Conservation (phyloP, 805 yeast genomes). For the Pichia occidentalis region DNA sequence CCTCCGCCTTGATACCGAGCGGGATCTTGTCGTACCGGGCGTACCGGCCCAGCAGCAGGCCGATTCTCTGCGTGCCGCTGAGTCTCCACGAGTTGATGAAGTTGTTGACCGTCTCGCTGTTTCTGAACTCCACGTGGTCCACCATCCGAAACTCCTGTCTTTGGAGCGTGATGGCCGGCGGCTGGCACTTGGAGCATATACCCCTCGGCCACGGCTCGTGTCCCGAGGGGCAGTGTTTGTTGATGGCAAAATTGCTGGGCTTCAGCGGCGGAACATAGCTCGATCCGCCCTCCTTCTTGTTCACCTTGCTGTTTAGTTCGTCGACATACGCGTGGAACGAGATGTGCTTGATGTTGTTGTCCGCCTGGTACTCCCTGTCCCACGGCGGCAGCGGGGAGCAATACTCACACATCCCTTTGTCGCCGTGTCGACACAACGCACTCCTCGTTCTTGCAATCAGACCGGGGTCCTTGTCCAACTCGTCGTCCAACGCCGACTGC, state of each 20-base stretch:
- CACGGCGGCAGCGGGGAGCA: conserved; percentile 95
- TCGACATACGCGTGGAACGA: conserved; percentile 81
- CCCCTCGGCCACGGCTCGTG: conserved; percentile 95
- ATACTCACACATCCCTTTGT: conserved; percentile 95
- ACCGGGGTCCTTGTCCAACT: conserved; percentile 62
- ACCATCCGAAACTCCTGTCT: conserved; percentile 92
- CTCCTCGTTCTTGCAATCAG: conserved; percentile 59
- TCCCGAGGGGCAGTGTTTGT: conserved; percentile 62
- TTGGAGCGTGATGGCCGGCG: conserved; percentile 87
- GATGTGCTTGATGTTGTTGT: conserved; percentile 75
- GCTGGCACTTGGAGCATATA: conserved; percentile 94
- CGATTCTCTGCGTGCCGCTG: conserved; percentile 82
- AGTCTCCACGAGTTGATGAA: conserved; percentile 91
- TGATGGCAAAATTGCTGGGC: conserved; percentile 62
- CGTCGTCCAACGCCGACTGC: conserved; percentile 63
- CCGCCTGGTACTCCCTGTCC: conserved; percentile 71
- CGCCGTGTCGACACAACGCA: conserved; percentile 75
- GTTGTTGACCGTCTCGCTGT: conserved; percentile 62
- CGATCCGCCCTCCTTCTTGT: conserved; percentile 49
- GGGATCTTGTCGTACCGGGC: conserved; percentile 78
- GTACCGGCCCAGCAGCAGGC: conserved; percentile 77
- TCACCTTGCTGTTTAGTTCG: conserved; percentile 59
- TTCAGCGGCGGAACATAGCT: conserved; percentile 78
- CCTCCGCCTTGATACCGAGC: conserved; percentile 87
- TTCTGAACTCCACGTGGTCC: conserved; percentile 90